Percentiles rank a stretch among this genome's conserved stretches.
Evolutionary conservation across 2,329 filamentous ascomycete genomes (phyloP).

Genomic region (Sclerotinia spermophila): DNA sequence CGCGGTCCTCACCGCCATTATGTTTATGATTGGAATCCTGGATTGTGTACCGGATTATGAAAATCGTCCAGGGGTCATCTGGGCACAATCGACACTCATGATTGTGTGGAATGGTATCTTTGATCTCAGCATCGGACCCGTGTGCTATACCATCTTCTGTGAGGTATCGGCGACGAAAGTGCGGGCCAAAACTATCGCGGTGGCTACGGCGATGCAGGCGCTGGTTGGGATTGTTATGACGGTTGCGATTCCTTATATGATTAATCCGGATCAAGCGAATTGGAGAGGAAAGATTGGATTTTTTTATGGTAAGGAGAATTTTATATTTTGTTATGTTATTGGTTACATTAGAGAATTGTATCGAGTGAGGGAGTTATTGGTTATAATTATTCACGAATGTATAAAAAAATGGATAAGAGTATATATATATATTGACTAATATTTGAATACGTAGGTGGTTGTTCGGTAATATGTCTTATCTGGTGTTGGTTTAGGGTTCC

Average conservation of each 20-base stretch:
- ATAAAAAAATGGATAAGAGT: neutral
- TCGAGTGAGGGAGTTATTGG: neutral
- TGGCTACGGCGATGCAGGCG: slow-evolving; percentile 28
- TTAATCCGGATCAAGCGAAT: slow-evolving; percentile 39
- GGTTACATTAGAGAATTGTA: neutral
- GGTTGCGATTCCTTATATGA: slow-evolving; percentile 32
- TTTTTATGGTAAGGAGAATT: slow-evolving; percentile 29
- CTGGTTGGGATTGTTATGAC: slow-evolving; percentile 28
- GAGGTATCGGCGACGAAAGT: slow-evolving; percentile 45
- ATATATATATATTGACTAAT: neutral
- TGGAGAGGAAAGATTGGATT: slow-evolving; percentile 34
- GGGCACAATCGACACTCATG: slow-evolving; percentile 27
- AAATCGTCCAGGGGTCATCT: slow-evolving; percentile 25
- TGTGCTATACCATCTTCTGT: slow-evolving; percentile 43
- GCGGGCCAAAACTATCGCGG: slow-evolving; percentile 33
- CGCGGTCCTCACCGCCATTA: slow-evolving; percentile 47
- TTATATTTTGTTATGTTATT: neutral
- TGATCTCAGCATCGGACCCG: slow-evolving; percentile 36
- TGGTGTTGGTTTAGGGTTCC: slow-evolving; percentile 43
- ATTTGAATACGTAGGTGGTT: slow-evolving; percentile 38
- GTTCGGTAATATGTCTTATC: slow-evolving; percentile 40
- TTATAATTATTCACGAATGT: neutral
- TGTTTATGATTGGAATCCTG: slow-evolving; percentile 45
- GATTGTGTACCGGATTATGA: slow-evolving; percentile 39
- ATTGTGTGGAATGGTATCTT: slow-evolving; percentile 29